These are phyloP conservation scores for Prunus yedoensis DNA, from an alignment of 331 rosid genomes.

Conservation along the genomic window DNA sequence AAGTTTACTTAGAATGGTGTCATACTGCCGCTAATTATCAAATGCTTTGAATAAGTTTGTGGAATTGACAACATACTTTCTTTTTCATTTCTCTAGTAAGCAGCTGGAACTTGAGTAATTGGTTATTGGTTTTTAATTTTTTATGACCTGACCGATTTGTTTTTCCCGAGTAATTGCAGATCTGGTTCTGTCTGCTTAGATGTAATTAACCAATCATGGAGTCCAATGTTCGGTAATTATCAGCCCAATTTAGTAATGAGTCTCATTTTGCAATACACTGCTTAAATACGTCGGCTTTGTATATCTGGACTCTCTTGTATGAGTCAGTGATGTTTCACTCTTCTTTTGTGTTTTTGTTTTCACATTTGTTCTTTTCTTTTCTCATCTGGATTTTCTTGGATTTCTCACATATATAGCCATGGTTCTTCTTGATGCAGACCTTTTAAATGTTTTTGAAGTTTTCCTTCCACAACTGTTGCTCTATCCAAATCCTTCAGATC, in stretches of 20 bases:
- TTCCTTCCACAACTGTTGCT: constrained; percentile 96
- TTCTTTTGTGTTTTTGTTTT: constrained; percentile 8
- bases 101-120: not conserved
- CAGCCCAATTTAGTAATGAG: constrained; percentile 13
- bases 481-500: constrained; percentile 87
- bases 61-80: not conserved
- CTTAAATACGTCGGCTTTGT: not conserved
- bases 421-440: constrained; percentile 50
- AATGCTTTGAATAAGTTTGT: constrained; percentile 7
- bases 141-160: constrained; percentile 23
- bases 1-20: not conserved
- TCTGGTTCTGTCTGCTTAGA: constrained; percentile 94
- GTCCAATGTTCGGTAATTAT: constrained; percentile 87
- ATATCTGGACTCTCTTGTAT: not conserved
- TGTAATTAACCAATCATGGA: constrained; percentile 96
- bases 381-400: constrained; percentile 10
- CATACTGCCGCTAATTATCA: constrained; percentile 1
- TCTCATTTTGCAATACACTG: constrained; percentile 1
- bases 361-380: not conserved
- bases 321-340: not conserved
- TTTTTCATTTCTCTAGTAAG: not conserved
- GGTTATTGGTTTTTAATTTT: constrained; percentile 10
- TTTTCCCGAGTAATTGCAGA: constrained; percentile 50
- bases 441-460: constrained; percentile 79
- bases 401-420: not conserved